These are phyloP conservation scores for Prunella vulgaris DNA, from an alignment of 257 asterid genomes.

Conservation along the genomic window DNA sequence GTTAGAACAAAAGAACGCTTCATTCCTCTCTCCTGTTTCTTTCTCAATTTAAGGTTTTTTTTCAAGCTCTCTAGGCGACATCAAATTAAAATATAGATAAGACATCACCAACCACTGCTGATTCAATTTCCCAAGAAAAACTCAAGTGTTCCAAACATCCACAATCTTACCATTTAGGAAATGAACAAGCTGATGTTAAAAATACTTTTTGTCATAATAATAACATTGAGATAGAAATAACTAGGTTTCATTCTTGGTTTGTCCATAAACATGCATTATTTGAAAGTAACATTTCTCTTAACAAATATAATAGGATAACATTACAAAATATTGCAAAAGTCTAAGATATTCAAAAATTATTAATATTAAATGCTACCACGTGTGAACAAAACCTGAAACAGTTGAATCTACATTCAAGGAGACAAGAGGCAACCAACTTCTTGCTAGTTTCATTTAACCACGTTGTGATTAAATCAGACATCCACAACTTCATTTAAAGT, in stretches of 20 bases:
- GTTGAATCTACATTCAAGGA: neutral
- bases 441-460: neutral
- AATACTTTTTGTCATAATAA: neutral
- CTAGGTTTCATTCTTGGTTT: neutral
- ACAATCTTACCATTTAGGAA: neutral
- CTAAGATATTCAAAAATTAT: neutral
- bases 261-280: slow-evolving; percentile 1
- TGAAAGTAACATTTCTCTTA: neutral
- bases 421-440: slow-evolving; percentile 16
- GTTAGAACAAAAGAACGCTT: neutral
- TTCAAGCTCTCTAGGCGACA: neutral
- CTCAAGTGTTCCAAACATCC: neutral
- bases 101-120: neutral
- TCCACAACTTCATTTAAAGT: neutral
- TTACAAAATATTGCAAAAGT: neutral
- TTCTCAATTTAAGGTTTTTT: neutral
- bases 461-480: neutral
- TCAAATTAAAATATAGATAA: neutral
- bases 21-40: neutral
- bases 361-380: neutral
- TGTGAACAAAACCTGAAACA: neutral
- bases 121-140: neutral
- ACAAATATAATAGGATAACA: neutral
- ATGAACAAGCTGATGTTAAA: neutral
- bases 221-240: neutral